A percentile compares a stretch with the other conserved stretches of the same genome.
Conservation (phyloP, 768 basidiomycete species). For the Suillus americanus region DNA sequence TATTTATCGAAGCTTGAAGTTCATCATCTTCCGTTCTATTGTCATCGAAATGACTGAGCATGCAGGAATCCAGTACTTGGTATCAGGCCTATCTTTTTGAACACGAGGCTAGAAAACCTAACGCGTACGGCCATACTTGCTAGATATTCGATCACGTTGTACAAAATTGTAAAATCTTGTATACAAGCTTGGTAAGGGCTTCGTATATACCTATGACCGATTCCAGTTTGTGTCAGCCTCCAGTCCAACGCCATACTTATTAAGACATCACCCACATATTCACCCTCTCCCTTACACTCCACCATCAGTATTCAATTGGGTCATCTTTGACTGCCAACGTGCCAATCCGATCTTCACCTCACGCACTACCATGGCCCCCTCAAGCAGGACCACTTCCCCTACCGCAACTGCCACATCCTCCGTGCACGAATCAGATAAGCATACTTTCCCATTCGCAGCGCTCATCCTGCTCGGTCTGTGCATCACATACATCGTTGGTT, state of each 20-base stretch:
- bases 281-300: neutral
- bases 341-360: neutral
- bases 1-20: neutral
- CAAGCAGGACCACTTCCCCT: neutral
- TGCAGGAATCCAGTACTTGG: neutral
- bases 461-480: conserved; percentile 26
- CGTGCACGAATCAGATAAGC: conserved; percentile 8
- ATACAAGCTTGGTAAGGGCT: neutral
- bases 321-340: neutral
- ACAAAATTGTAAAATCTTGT: neutral
- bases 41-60: neutral
- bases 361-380: neutral
- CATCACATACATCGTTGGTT: conserved; percentile 24
- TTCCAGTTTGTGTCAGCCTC: neutral
- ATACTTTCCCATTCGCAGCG: conserved; percentile 19
- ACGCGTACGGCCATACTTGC: neutral
- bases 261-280: neutral
- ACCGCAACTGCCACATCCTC: conserved; percentile 7
- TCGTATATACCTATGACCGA: neutral
- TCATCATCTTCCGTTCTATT: neutral
- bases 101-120: neutral
- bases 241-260: neutral
- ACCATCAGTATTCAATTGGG: neutral
- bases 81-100: neutral
- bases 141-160: neutral